Evolutionary conservation across 2,329 filamentous ascomycete species (phyloP).

Genomic region (Xylariaceae sp.): DNA sequence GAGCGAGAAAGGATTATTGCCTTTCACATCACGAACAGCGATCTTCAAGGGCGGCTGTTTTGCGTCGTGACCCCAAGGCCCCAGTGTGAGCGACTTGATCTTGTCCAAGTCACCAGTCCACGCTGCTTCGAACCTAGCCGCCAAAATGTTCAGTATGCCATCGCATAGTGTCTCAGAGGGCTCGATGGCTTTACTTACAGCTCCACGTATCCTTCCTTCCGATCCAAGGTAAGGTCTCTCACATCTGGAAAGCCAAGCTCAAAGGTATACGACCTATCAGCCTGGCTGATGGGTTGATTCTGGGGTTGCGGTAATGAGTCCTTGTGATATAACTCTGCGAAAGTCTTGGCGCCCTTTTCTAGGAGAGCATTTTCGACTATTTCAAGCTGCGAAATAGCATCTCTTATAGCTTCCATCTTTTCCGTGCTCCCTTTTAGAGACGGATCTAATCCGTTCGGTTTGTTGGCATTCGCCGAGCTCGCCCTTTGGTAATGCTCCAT

Average conservation of each 20-base stretch:
- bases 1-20: conserved; percentile 59
- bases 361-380: conserved; percentile 50
- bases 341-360: conserved; percentile 58
- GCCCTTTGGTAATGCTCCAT: conserved; percentile 32
- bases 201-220: conserved; percentile 54
- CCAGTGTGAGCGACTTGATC: conserved; percentile 60
- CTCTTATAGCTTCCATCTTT: conserved; percentile 52
- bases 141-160: conserved; percentile 20
- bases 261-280: conserved; percentile 39
- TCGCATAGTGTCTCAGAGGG: background rate
- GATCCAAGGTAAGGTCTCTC: conserved; percentile 50
- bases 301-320: conserved; percentile 20
- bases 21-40: conserved; percentile 47
- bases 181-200: conserved; percentile 43
- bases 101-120: conserved; percentile 63
- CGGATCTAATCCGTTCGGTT: conserved; percentile 31
- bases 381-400: conserved; percentile 47
- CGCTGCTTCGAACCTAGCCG: conserved; percentile 62
- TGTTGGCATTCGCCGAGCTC: conserved; percentile 32
- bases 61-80: conserved; percentile 49
- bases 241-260: conserved; percentile 47
- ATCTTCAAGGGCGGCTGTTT: conserved; percentile 58
- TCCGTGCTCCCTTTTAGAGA: conserved; percentile 34
- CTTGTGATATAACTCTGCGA: conserved; percentile 57
- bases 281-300: conserved; percentile 18